These are phyloP conservation scores for Globisporangium spiculum DNA, from an alignment of 352 stramenopile species.

Conservation along the genomic window DNA sequence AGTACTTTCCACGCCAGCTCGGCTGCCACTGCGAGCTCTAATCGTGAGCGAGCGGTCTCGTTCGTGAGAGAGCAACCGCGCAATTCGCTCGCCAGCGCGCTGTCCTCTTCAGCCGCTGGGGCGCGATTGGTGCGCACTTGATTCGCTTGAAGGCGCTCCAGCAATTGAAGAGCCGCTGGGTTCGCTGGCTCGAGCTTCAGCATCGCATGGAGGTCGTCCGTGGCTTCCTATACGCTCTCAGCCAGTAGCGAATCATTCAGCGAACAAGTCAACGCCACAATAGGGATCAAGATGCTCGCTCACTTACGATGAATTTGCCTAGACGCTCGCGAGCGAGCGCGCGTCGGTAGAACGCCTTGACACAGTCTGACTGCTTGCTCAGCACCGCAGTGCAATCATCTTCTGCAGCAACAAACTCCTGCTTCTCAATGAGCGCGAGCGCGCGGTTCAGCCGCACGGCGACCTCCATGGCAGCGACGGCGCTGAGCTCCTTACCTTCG, in stretches of 20 bases:
- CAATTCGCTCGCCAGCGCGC: neutral
- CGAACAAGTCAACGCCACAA: neutral
- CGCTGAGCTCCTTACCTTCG: neutral
- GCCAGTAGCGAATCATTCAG: neutral
- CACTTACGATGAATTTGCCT: constrained; percentile 46
- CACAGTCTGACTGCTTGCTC: constrained; percentile 49
- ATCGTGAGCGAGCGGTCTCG: neutral
- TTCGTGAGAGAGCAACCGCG: constrained; percentile 4
- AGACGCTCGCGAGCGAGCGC: constrained; percentile 73
- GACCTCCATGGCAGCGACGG: constrained; percentile 28
- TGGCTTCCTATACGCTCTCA: constrained; percentile 26
- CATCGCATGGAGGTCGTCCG: constrained; percentile 26
- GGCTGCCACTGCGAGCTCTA: constrained; percentile 18
- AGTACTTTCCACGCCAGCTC: constrained; percentile 45
- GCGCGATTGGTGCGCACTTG: neutral
- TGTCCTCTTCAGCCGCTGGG: neutral
- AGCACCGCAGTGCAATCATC: constrained; percentile 78
- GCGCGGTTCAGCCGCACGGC: constrained; percentile 69
- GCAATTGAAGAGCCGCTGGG: constrained; percentile 20
- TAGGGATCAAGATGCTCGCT: neutral
- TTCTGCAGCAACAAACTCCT: constrained; percentile 27
- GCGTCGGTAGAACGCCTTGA: constrained; percentile 91
- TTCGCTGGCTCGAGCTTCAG: constrained; percentile 40
- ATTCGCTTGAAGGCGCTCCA: constrained; percentile 2
- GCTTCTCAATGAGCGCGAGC: constrained; percentile 46